Evolutionary conservation across 2,329 filamentous ascomycete genomes (phyloP), one percentile per base, ranked within the genome.

Genomic region (Domatiomyces globalis): DNA sequence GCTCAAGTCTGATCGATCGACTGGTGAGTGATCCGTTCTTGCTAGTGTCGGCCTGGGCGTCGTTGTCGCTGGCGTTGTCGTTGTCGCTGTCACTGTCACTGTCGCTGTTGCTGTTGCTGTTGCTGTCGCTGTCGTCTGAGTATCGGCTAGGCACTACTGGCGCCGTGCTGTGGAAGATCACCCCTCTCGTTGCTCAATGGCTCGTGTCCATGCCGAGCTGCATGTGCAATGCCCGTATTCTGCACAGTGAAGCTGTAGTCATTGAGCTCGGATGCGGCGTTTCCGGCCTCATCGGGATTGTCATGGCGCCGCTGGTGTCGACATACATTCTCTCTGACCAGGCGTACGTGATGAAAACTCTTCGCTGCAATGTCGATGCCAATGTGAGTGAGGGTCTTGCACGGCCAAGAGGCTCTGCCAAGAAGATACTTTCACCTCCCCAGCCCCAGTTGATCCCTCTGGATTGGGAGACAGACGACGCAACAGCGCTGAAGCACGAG

Each of bases 141-240:
- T 10, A 39, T 39, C 33, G 15, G 15, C 33, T 10, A 47, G 84
- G 84, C 1, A 88, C 84, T 1, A 88, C 84, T 1, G 83, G 84
- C 45, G 84, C 84, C 84, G 88, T 95, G 17, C 73, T 96, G 7
- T 98, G 92, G 92, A 88, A 85, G 67, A 84, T 95, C 59, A 90
- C 87, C 0, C 87, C 89, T 7, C 72, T 81, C 45, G 81, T 96
- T 63, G 86, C 89, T 19, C 72, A 79, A 57, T 96, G 87, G 87
- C 75, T 96, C 45, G 73, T 80, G 33, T 74, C 75, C 2, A 66
- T 75, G 1, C 63, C 67, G 27, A 88, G 87, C 64, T 66, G 79
- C 0, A 73, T 95, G 46, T 80, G 82, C 68, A 65, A 68, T 39
- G 61, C 68, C 51, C 69, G 68, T 45, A 61, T 83, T 48, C 71